Percentiles rank a stretch among this genome's conserved stretches.
These are phyloP conservation scores for Nitzschia sp. DNA, from an alignment of 108 stramenopile genomes.

Conservation along the genomic window DNA sequence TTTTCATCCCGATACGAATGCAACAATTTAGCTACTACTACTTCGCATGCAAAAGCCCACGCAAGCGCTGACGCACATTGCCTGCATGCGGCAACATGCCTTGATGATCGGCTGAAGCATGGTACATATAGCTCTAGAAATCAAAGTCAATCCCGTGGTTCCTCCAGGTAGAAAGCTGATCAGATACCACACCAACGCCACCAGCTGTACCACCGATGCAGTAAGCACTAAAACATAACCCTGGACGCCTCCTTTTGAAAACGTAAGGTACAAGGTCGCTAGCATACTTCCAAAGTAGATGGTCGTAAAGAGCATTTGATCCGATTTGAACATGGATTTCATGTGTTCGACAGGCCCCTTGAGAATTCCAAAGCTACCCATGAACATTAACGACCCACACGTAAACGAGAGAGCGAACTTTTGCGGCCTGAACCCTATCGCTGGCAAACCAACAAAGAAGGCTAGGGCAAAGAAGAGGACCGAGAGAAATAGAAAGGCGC, in stretches of 20 bases:
- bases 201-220: slow-evolving; percentile 65
- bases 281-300: slow-evolving; percentile 82
- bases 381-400: slow-evolving; percentile 90
- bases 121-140: slow-evolving; percentile 64
- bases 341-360: slow-evolving; percentile 84
- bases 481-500: slow-evolving; percentile 74
- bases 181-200: slow-evolving; percentile 86
- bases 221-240: slow-evolving; percentile 78
- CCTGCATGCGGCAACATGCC: slow-evolving; percentile 66
- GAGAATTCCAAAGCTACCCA: slow-evolving; percentile 88
- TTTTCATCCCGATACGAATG: no score
- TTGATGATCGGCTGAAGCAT: slow-evolving; percentile 74
- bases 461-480: slow-evolving; percentile 88
- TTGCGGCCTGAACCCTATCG: slow-evolving; percentile 82
- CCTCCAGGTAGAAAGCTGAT: slow-evolving; percentile 90
- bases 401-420: slow-evolving; percentile 96
- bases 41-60: slow-evolving; percentile 16
- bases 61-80: slow-evolving; percentile 31
- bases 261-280: slow-evolving; percentile 75
- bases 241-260: slow-evolving; percentile 68
- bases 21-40: no score
- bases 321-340: slow-evolving; percentile 61
- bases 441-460: slow-evolving; percentile 91
- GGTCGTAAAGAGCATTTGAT: slow-evolving; percentile 77
- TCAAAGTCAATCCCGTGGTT: slow-evolving; percentile 68